These are phyloP conservation scores for Sporothrix mexicana DNA, from an alignment of 2,329 filamentous ascomycete genomes.

Conservation along the genomic window DNA sequence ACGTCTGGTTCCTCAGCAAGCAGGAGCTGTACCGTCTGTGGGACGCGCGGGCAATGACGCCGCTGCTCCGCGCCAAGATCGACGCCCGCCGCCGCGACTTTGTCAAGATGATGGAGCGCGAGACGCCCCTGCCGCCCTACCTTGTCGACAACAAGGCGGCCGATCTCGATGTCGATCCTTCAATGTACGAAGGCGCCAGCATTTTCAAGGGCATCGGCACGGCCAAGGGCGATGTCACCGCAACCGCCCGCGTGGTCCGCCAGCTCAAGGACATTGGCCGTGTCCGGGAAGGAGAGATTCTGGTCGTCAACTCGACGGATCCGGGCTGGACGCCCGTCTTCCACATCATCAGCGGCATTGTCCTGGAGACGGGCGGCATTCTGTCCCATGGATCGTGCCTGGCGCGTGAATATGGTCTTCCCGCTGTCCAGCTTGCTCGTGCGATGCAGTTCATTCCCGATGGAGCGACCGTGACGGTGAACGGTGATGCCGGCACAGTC, in stretches of 20 bases:
- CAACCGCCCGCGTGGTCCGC: neutral
- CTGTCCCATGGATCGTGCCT: neutral
- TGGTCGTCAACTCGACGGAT: slow-evolving; percentile 2
- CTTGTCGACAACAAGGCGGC: neutral
- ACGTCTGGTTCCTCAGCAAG: slow-evolving; percentile 12
- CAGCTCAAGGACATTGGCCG: slow-evolving; percentile 13
- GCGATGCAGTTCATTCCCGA: neutral
- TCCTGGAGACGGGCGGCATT: neutral
- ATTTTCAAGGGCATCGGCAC: slow-evolving; percentile 1
- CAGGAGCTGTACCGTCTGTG: neutral
- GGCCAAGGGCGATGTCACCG: neutral
- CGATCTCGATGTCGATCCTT: neutral
- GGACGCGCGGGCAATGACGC: neutral
- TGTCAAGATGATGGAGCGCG: slow-evolving; percentile 1
- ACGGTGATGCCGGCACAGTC: neutral
- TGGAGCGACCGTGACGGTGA: neutral
- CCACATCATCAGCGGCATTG: neutral
- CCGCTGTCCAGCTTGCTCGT: neutral
- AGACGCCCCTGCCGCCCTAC: neutral
- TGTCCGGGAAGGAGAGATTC: neutral
- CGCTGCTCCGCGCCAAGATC: neutral
- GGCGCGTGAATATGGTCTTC: neutral
- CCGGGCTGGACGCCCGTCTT: neutral
- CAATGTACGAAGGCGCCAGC: neutral
- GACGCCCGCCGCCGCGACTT: slow-evolving; percentile 3